A percentile compares a stretch with the other conserved stretches of the same genome.
Conservation (phyloP, 352 stramenopile genomes). For the Paralagenidium karlingii region DNA sequence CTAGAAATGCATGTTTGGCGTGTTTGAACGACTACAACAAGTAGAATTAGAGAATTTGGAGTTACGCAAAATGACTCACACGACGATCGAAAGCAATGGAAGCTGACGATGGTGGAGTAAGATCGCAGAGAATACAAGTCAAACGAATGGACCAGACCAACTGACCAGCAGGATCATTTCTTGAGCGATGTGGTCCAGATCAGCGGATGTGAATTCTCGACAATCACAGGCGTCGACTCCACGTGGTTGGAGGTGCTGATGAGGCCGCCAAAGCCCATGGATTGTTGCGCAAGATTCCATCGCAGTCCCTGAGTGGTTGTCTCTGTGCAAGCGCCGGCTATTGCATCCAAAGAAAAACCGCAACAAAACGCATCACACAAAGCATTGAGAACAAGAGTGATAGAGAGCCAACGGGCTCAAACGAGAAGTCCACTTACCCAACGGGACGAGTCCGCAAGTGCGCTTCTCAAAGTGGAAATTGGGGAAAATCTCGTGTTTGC, state of each 20-base stretch:
- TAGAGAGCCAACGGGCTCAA: not conserved
- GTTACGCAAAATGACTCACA: no score
- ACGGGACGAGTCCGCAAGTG: conserved; percentile 89
- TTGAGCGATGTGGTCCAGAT: conserved; percentile 85
- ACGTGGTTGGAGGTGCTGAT: conserved; percentile 82
- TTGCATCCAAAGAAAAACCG: no score
- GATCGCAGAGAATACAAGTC: no score
- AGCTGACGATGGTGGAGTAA: no score
- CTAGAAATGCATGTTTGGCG: conserved; percentile 32
- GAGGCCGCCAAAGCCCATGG: conserved; percentile 63
- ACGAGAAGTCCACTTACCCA: conserved; percentile 28
- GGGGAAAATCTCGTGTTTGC: conserved; percentile 59
- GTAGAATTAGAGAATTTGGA: conserved; percentile 33
- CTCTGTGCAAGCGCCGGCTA: conserved; percentile 54
- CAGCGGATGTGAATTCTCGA: conserved; percentile 64
- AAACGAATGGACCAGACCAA: conserved; percentile 1
- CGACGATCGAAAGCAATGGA: no score
- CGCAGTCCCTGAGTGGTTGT: conserved; percentile 84
- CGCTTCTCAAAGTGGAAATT: conserved; percentile 85
- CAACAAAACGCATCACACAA: no score
- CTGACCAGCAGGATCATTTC: no score
- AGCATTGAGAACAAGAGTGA: not conserved
- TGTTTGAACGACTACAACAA: conserved; percentile 38
- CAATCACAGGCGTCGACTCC: conserved; percentile 31
- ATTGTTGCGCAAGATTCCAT: conserved; percentile 67